Percentiles rank a stretch among this genome's conserved stretches.
phyloP scores from a whole-genome alignment of 371 early-diverging fungal genomes.

The Mucor plumbeus region DNA sequence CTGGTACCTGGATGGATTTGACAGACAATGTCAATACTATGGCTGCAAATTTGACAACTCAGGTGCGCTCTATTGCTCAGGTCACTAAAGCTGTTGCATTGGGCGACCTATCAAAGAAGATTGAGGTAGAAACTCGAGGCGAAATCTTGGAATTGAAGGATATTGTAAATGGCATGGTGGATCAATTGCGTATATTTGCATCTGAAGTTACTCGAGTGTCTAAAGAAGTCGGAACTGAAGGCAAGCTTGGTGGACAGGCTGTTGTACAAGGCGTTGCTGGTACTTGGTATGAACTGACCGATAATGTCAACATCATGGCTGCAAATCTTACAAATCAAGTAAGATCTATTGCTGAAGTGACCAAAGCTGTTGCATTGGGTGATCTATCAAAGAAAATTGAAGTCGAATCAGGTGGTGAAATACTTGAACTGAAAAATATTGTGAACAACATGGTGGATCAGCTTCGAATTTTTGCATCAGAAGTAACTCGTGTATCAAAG shows the following conservation, averaged over 20 bases:
- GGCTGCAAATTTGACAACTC: conserved; percentile 58
- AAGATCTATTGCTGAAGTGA: conserved; percentile 60
- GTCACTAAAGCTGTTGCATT: conserved; percentile 55
- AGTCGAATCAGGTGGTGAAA: conserved; percentile 69
- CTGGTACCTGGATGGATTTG: conserved; percentile 74
- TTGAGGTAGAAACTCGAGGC: conserved; percentile 48
- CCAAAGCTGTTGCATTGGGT: conserved; percentile 62
- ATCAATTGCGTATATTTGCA: conserved; percentile 51
- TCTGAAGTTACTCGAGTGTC: conserved; percentile 55
- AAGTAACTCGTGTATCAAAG: conserved; percentile 50
- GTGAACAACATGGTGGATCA: conserved; percentile 69
- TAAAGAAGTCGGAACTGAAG: conserved; percentile 63
- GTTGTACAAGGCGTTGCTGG: conserved; percentile 60
- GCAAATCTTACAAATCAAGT: conserved; percentile 53
- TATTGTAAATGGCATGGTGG: conserved; percentile 62
- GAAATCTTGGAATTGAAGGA: conserved; percentile 59
- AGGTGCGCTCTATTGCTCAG: conserved; percentile 53
- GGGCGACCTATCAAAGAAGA: conserved; percentile 51
- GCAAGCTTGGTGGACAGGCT: conserved; percentile 44
- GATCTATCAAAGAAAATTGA: conserved; percentile 67
- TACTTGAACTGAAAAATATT: conserved; percentile 65
- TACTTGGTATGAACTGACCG: conserved; percentile 70
- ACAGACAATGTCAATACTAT: conserved; percentile 70
- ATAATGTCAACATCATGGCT: conserved; percentile 60
- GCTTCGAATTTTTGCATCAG: conserved; percentile 38